Evolutionary conservation across 2,329 filamentous ascomycete species (phyloP), one percentile per base, ranked within the genome.

Genomic region (Fusarium lyarnte): DNA sequence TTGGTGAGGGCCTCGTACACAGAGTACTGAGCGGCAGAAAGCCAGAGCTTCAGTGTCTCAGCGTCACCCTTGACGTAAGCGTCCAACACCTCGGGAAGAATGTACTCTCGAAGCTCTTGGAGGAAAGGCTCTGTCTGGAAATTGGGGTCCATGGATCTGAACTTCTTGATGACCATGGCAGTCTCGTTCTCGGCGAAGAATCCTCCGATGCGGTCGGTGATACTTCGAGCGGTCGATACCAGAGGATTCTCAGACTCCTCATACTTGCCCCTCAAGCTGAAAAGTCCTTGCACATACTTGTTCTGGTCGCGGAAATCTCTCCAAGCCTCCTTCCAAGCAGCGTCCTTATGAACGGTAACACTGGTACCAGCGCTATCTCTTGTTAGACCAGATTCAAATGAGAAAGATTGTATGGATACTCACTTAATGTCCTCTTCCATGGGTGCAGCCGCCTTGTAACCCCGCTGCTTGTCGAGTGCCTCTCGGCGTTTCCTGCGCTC

Each of bases 121-220:
- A 98, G 85, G 86, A 98, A 99, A 1, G 94, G 93, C 82, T 99
- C 96, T 76, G 97, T 89, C 81, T 98, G 94, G 87, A 99, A 99
- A 74, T 88, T 89, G 9, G 96, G 95, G 77, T 99, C 96, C 90
- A 98, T 98, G 77, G 95, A 90, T 51, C 95, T 92, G 87, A 99
- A 97, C 82, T 95, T 97, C 86, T 98, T 98, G 85, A 98, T 97
- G 39, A 99, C 96, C 88, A 92, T 92, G 35, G 96, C 96, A 0
- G 94, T 98, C 85, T 99, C 96, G 82, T 98, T 99, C 83, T 99
- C 96, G 70, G 96, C 96, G 75, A 99, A 99, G 85, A 98, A 99
- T 33, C 96, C 94, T 51, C 93, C 94, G 42, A 99, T 91, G 64
- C 93, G 90, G 82, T 99, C 96, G 36, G 95, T 95, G 76, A 99